Evolutionary conservation across 805 yeast species (phyloP), one percentile per base, ranked within the genome.

Genomic region (Ogataea methanolica): DNA sequence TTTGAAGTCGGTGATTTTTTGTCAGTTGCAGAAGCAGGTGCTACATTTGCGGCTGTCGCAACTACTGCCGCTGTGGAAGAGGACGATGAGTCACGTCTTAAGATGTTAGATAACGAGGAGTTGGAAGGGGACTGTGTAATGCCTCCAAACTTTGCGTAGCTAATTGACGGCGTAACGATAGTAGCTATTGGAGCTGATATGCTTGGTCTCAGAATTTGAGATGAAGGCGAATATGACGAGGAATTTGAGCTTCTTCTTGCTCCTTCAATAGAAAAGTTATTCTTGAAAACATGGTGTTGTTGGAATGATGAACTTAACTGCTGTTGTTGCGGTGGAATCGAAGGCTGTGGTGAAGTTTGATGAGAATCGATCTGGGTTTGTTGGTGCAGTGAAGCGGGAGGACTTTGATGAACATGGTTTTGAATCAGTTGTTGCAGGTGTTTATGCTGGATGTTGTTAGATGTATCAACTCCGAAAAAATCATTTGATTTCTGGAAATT

Each of bases 401-500:
- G 21, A 33, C 21, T 26, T 21, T 26, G 43, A 19, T 22, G 33
- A 29, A 1, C 17, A 15, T 34, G 36, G 17, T 12, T 9, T 23
- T 38, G 41, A 33, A 36, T 36, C 38, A 36, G 17, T n/a, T 36
- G 38, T 31, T 12, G 46, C 40, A 36, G n/a, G 36, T 14, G 35
- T 15, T n/a, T 33, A n/a, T 26, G 36, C 21, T 17, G 43, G 22
- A 19, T 16, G 17, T 9, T 36, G 15, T 6, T 19, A 26, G 33
- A 17, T 33, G 29, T 50, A 39, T 53, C 23, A 33, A 36, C n/a
- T 45, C 45, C 22, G 53, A 62, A 58, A 22, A 60, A 46, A 37
- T 62, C 65, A 43, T 58, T 61, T 19, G 56, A 51, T 41, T 60
- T 60, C 29, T 57, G 63, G 33, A 63, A 49, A 33, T 53, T 55